Conservation (phyloP, 108 stramenopile species). For the Schizochytrium sp. region DNA sequence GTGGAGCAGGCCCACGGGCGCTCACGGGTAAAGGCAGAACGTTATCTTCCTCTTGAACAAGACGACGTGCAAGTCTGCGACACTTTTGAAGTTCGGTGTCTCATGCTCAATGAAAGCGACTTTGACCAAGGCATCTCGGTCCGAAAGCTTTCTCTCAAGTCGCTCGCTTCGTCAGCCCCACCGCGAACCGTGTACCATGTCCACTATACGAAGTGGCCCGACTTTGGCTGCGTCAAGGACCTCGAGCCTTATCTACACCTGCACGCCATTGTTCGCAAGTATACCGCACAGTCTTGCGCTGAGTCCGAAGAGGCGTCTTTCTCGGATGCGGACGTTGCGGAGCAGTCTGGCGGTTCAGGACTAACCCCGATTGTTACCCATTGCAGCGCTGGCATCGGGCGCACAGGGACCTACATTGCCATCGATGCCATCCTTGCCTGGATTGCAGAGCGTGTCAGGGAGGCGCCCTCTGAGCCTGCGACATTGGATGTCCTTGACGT, state of each 20-base stretch:
- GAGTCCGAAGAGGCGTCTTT: not conserved
- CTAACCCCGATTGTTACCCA: not conserved
- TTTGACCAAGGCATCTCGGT: not conserved
- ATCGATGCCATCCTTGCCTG: not conserved
- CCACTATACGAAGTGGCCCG: not conserved
- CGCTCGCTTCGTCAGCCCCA: not conserved
- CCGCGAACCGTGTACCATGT: not conserved
- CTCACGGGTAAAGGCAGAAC: not conserved
- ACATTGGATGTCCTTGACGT: not conserved
- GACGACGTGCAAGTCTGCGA: not conserved
- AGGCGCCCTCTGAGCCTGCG: not conserved
- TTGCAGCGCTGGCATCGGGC: conserved; percentile 10
- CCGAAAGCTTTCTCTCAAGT: not conserved
- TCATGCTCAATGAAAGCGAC: not conserved
- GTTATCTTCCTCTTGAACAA: not conserved
- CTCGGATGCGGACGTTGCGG: too few species aligned
- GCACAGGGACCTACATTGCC: conserved; percentile 10
- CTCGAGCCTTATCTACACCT: not conserved
- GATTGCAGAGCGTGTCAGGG: not conserved
- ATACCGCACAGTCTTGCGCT: not conserved
- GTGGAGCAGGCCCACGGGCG: not conserved
- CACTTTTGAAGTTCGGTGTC: not conserved
- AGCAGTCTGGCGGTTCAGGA: not conserved
- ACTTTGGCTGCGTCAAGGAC: not conserved
- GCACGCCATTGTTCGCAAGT: not conserved